These are phyloP conservation scores for Pyrenula aspistea DNA, from an alignment of 495 filamentous ascomycete species.

Conservation along the genomic window DNA sequence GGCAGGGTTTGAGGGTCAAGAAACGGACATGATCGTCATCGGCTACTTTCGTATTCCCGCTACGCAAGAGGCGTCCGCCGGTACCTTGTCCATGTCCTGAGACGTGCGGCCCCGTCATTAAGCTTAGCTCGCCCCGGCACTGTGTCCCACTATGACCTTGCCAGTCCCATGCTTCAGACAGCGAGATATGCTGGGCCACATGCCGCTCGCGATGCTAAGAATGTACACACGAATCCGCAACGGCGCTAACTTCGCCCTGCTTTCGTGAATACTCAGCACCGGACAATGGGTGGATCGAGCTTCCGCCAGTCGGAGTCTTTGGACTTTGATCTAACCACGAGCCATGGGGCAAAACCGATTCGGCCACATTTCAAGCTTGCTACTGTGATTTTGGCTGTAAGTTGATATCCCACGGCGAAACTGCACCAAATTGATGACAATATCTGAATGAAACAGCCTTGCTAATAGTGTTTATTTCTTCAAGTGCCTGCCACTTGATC, in stretches of 20 bases:
- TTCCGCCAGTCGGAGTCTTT: neutral
- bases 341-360: neutral
- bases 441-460: too few species aligned
- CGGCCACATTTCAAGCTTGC: neutral
- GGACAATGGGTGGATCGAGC: neutral
- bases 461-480: too few species aligned
- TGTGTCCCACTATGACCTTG: neutral
- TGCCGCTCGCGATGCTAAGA: neutral
- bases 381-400: too few species aligned
- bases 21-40: neutral
- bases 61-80: neutral
- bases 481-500: too few species aligned
- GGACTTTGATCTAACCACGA: neutral
- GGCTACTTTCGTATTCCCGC: neutral
- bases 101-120: too few species aligned
- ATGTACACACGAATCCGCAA: neutral
- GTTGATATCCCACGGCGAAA: too few species aligned
- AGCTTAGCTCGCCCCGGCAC: too few species aligned
- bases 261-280: neutral
- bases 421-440: too few species aligned
- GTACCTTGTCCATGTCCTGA: neutral
- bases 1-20: too few species aligned
- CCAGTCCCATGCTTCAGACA: neutral
- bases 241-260: neutral
- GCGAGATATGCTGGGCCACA: neutral